Evolutionary conservation across 2,329 filamentous ascomycete genomes (phyloP).

Genomic region (Penicillium sp.): DNA sequence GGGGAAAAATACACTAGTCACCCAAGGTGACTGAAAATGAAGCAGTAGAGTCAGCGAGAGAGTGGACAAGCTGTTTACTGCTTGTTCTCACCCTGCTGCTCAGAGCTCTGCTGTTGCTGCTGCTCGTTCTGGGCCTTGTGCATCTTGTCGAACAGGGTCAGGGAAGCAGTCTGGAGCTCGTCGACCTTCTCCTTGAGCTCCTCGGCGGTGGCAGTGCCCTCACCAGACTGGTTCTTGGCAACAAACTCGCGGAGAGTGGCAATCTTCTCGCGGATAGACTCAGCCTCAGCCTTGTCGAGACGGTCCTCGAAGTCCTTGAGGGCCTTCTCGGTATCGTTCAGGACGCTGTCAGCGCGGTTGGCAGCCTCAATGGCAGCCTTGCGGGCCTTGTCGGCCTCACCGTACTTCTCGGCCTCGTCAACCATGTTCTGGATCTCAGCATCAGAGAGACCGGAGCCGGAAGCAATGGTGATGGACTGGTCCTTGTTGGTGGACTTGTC

Average conservation of each 20-base stretch:
- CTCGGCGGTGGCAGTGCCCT: constrained; percentile 79
- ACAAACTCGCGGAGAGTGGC: constrained; percentile 81
- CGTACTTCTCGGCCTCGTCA: constrained; percentile 95
- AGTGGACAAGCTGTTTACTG: constrained; percentile 20
- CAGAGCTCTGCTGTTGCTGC: constrained; percentile 52
- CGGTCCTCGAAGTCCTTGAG: constrained; percentile 95
- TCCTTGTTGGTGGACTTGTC: constrained; percentile 99
- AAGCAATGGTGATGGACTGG: constrained; percentile 98
- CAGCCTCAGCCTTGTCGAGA: constrained; percentile 94
- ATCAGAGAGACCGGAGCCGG: constrained; percentile 94
- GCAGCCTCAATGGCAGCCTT: constrained; percentile 93
- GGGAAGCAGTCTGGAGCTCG: constrained; percentile 90
- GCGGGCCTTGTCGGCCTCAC: constrained; percentile 92
- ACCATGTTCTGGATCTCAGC: constrained; percentile 97
- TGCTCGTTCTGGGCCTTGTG: constrained; percentile 86
- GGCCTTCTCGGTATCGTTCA: constrained; percentile 98
- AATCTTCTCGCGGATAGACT: constrained; percentile 94
- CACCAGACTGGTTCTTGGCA: constrained; percentile 90
- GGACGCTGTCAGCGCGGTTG: constrained; percentile 93
- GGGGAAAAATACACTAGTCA: constrained; percentile 32
- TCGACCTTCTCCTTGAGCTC: constrained; percentile 99
- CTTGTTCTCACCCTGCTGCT: constrained; percentile 68
- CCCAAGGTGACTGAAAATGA: constrained; percentile 20
- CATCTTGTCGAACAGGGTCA: constrained; percentile 99
- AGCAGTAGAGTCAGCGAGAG: constrained; percentile 41